These are phyloP conservation scores for Dryas octopetala DNA, from an alignment of 306 rosid genomes.

Conservation along the genomic window DNA sequence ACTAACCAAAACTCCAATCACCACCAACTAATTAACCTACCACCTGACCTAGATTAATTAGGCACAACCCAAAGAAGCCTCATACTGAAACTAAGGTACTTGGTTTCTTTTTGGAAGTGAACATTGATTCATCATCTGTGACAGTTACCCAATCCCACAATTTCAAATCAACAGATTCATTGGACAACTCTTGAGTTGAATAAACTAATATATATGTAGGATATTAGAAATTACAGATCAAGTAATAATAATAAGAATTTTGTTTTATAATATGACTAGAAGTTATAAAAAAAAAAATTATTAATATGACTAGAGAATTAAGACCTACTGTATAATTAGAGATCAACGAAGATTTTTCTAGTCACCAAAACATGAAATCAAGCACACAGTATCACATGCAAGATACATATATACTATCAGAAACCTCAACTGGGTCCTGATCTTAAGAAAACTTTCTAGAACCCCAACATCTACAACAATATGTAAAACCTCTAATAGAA, in stretches of 20 bases:
- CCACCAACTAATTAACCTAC: not conserved
- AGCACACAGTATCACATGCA: not conserved
- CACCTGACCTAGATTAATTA: not conserved
- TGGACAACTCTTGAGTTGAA: no score
- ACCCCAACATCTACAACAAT: not conserved
- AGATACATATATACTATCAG: not conserved
- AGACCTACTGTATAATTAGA: not conserved
- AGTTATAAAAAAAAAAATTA: no score
- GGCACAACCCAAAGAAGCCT: not conserved
- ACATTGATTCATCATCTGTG: no score
- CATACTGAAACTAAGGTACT: not conserved
- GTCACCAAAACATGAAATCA: not conserved
- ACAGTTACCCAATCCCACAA: no score
- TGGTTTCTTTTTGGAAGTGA: not conserved
- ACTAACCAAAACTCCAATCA: no score
- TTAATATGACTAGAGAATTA: not conserved
- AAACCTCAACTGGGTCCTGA: not conserved
- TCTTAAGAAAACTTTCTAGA: not conserved
- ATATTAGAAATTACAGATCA: no score
- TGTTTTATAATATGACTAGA: no score
- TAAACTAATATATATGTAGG: no score
- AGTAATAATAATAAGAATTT: no score
- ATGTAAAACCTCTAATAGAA: not conserved
- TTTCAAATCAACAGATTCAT: no score
- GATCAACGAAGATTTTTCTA: not conserved